Percentiles rank a stretch among this genome's conserved stretches.
phyloP scores from a whole-genome alignment of 805 yeast genomes.

The Lipomyces starkeyi region DNA sequence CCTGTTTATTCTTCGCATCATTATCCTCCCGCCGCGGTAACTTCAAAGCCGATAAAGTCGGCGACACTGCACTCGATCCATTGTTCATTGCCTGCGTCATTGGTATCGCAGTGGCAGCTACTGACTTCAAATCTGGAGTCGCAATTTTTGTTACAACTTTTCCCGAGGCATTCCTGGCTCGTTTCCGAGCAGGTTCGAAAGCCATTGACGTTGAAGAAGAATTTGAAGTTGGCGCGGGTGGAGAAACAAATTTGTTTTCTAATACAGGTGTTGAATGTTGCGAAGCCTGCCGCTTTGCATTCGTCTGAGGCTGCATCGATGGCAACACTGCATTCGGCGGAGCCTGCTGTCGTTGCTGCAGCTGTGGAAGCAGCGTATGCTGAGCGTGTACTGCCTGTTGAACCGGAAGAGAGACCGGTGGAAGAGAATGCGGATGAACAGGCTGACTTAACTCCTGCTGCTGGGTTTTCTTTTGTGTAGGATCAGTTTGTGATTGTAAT shows the following conservation, averaged over 20 bases:
- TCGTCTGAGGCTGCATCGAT: not conserved
- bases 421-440: slow-evolving; percentile 17
- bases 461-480: slow-evolving; percentile 11
- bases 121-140: not conserved
- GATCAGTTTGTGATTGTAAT: not conserved
- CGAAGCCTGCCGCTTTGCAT: not conserved
- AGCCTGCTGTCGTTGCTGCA: slow-evolving; percentile 28
- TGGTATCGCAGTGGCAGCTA: not conserved
- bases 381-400: slow-evolving; percentile 23
- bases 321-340: not conserved
- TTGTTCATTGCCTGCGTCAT: not conserved
- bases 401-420: slow-evolving; percentile 25
- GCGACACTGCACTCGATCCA: not conserved
- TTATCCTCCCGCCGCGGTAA: slow-evolving; percentile 3
- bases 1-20: not conserved
- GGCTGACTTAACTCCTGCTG: slow-evolving; percentile 4
- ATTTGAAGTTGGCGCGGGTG: not conserved
- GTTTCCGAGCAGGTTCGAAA: not conserved
- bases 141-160: not conserved
- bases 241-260: not conserved
- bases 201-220: not conserved
- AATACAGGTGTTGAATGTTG: not conserved
- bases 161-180: not conserved
- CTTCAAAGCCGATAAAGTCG: not conserved
- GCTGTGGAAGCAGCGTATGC: slow-evolving; percentile 16